A percentile compares a stretch with the other conserved stretches of the same genome.
Conservation (phyloP, 1,139 yeast genomes). For the Kazachstania sp. region DNA sequence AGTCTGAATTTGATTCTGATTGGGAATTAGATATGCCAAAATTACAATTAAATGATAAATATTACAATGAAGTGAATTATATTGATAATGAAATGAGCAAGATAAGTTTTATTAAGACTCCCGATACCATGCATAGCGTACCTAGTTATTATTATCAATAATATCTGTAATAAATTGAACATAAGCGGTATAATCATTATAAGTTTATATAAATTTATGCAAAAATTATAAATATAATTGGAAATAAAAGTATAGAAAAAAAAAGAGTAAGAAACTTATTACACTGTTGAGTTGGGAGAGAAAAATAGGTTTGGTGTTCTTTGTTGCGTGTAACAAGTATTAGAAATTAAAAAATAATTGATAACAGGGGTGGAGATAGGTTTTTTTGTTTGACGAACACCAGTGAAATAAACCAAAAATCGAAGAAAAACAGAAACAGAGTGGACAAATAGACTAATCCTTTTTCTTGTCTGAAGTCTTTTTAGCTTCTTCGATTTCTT, state of each 20-base stretch:
- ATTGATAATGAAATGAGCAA: conserved; percentile 3
- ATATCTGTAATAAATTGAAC: neutral
- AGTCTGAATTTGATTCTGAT: neutral
- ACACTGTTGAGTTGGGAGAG: neutral
- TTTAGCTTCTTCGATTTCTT: conserved; percentile 8
- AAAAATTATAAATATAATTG: neutral
- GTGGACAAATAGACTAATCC: neutral
- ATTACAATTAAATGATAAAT: neutral
- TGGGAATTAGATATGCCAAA: neutral
- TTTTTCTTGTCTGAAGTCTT: conserved; percentile 7
- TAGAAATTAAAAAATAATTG: neutral
- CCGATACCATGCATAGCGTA: conserved; percentile 7
- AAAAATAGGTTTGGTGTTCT: neutral
- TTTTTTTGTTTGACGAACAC: neutral
- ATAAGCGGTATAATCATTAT: neutral
- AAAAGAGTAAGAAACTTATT: neutral
- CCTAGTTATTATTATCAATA: conserved; percentile 11
- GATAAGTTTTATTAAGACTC: conserved; percentile 7
- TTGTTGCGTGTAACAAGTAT: neutral
- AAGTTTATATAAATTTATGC: neutral
- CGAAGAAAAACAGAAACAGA: neutral
- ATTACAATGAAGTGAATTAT: neutral
- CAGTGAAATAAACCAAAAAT: neutral
- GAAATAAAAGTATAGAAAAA: neutral
- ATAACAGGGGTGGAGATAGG: neutral